Evolutionary conservation across 1,284 basidiomycete species (phyloP).

Genomic region (Pascua guehoae): DNA sequence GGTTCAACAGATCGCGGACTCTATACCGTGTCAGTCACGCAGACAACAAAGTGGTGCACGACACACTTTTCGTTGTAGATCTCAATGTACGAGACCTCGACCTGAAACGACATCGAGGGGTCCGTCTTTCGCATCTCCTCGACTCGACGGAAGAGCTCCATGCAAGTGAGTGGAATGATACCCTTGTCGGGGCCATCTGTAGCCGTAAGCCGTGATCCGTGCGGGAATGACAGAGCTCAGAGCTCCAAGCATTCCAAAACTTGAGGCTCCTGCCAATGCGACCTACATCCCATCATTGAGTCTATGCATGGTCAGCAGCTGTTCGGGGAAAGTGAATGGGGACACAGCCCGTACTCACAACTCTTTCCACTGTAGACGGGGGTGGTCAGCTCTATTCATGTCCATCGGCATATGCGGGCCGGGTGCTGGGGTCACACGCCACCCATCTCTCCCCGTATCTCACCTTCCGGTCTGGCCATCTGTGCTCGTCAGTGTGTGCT

Average conservation of each 20-base stretch:
- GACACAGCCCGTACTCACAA: slow-evolving; percentile 27
- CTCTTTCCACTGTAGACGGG: slow-evolving; percentile 40
- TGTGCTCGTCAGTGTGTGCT: slow-evolving; percentile 16
- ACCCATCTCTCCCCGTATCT: slow-evolving; percentile 5
- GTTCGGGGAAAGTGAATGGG: slow-evolving; percentile 1
- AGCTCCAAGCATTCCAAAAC: too few species aligned
- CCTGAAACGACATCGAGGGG: slow-evolving; percentile 71
- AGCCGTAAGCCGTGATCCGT: slow-evolving; percentile 5
- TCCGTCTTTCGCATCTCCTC: slow-evolving; percentile 63
- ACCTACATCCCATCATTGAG: slow-evolving; percentile 98
- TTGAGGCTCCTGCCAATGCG: neutral
- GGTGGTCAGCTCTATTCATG: slow-evolving; percentile 3
- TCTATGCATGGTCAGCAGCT: slow-evolving; percentile 28
- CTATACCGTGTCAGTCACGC: slow-evolving; percentile 18
- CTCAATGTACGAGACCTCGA: slow-evolving; percentile 96
- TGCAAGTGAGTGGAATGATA: slow-evolving; percentile 93
- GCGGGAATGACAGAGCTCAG: neutral
- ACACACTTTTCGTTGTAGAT: slow-evolving; percentile 90
- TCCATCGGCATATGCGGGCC: neutral
- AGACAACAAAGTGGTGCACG: neutral
- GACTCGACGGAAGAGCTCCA: slow-evolving; percentile 83
- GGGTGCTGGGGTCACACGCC: neutral
- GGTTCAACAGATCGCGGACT: slow-evolving; percentile 89
- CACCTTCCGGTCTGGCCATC: slow-evolving; percentile 49
- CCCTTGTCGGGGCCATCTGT: slow-evolving; percentile 92